A percentile compares a stretch with the other conserved stretches of the same genome.
phyloP scores from a whole-genome alignment of 208 protist species.

The Leishmania major region DNA sequence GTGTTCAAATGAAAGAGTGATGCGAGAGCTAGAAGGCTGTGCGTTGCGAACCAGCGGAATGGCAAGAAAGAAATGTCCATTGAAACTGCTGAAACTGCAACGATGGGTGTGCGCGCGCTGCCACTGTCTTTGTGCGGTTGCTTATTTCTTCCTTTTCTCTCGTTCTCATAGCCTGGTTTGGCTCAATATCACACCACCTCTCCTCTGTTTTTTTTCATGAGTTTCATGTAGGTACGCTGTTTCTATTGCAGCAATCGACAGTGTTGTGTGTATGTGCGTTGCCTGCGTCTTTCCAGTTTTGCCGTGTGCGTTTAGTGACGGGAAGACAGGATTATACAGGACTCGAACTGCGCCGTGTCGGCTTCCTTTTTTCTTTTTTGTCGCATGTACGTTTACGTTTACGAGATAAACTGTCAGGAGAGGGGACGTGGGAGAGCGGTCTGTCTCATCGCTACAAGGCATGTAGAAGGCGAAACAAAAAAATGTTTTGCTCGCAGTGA shows the following conservation, averaged over 20 bases:
- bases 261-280: background rate
- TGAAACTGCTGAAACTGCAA: background rate
- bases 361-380: background rate
- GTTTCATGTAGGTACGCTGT: background rate
- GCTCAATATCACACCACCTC: background rate
- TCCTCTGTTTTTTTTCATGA: background rate
- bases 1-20: background rate
- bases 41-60: background rate
- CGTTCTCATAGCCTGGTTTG: too few species aligned
- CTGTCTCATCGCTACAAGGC: background rate
- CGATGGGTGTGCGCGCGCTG: background rate
- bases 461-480: background rate
- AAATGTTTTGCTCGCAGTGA: background rate
- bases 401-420: background rate
- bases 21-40: background rate
- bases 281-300: too few species aligned
- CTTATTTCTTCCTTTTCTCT: too few species aligned
- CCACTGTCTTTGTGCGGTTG: background rate
- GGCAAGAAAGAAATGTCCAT: background rate
- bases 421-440: background rate
- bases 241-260: background rate
- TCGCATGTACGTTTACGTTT: background rate
- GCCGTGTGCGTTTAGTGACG: too few species aligned
- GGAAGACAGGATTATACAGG: too few species aligned
- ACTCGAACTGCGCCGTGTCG: background rate